Evolutionary conservation across 371 early-diverging fungal genomes (phyloP).

Genomic region (Mortierella sp.): DNA sequence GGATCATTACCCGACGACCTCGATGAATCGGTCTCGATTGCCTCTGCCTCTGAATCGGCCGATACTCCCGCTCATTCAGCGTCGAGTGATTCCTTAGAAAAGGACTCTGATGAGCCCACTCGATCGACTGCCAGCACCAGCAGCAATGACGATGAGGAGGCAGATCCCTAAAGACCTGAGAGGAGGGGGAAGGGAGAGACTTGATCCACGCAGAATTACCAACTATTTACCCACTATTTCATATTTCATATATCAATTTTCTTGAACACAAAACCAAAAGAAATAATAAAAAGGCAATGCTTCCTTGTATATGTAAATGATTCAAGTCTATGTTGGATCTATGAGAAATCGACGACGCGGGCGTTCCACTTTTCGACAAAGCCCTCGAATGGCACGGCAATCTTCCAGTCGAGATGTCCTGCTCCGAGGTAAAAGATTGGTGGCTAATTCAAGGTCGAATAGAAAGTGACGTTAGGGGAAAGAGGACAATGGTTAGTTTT

Average conservation of each 20-base stretch:
- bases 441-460: slow-evolving; percentile 75
- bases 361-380: slow-evolving; percentile 67
- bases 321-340: no score
- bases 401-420: slow-evolving; percentile 92
- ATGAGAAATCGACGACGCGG: slow-evolving; percentile 42
- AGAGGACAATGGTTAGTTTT: not conserved
- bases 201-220: no score
- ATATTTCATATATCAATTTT: no score
- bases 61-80: not conserved
- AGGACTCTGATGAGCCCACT: not conserved
- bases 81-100: not conserved
- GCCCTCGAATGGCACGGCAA: slow-evolving; percentile 75
- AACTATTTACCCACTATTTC: no score
- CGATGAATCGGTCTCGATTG: not conserved
- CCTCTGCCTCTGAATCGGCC: not conserved
- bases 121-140: not conserved
- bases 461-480: not conserved
- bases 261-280: no score
- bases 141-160: not conserved
- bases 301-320: no score
- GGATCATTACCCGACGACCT: not conserved
- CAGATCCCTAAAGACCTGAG: no score
- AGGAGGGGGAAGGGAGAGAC: no score
- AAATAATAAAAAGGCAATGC: no score
- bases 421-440: slow-evolving; percentile 87